phyloP scores from a whole-genome alignment of 2,329 filamentous ascomycete genomes.

The Dactylonectria estremocensis region DNA sequence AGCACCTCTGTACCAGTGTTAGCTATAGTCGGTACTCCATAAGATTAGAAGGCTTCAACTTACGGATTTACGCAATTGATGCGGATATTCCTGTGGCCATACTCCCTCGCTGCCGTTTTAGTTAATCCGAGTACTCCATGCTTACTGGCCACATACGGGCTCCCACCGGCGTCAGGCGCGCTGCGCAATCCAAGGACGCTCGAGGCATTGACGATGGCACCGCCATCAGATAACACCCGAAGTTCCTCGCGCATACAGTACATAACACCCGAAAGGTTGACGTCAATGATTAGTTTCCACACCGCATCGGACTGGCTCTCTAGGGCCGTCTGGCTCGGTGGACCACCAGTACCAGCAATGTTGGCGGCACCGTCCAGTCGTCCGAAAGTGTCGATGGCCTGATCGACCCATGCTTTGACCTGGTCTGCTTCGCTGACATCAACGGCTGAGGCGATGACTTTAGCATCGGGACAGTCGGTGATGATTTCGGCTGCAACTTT shows the following conservation, averaged over 20 bases:
- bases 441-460: background rate
- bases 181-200: background rate
- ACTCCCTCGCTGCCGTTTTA: background rate
- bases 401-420: background rate
- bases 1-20: no score
- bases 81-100: background rate
- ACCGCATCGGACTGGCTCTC: background rate
- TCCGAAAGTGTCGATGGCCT: background rate
- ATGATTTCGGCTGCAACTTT: background rate
- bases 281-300: slow-evolving; percentile 9
- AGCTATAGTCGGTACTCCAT: background rate
- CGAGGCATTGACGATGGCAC: background rate
- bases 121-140: background rate
- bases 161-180: no score
- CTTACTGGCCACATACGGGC: background rate
- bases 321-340: background rate
- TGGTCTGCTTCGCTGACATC: background rate
- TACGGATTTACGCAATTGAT: background rate
- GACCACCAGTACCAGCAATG: background rate
- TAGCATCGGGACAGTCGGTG: background rate
- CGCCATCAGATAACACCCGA: background rate
- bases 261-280: slow-evolving; percentile 11
- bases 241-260: slow-evolving; percentile 5
- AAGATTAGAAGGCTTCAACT: background rate
- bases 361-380: background rate